These are phyloP conservation scores for Agrocybe chaxingu DNA, from an alignment of 768 basidiomycete species.

Conservation along the genomic window DNA sequence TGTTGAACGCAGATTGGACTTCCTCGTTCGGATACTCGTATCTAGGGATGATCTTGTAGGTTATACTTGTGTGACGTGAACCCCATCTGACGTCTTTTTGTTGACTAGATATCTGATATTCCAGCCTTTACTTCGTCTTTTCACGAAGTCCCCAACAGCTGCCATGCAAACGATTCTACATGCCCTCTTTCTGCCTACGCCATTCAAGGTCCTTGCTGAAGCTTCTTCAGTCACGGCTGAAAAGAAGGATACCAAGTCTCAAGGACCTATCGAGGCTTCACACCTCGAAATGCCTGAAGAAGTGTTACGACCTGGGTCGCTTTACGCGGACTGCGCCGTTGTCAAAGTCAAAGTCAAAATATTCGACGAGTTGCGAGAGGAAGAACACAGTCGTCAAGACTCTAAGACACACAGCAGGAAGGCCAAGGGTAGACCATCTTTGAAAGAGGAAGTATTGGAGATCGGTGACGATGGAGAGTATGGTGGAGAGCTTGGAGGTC, in stretches of 20 bases:
- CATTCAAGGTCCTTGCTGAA: constrained; percentile 55
- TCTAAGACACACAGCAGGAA: constrained; percentile 11
- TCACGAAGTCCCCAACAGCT: constrained; percentile 64
- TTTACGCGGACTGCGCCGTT: constrained; percentile 76
- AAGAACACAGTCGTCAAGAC: not conserved
- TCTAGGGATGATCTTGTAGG: constrained; percentile 49
- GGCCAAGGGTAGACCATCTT: constrained; percentile 21
- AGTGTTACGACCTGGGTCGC: constrained; percentile 71
- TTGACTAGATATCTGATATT: constrained; percentile 57
- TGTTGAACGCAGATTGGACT: constrained; percentile 48
- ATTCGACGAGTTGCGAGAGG: constrained; percentile 14
- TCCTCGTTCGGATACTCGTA: constrained; percentile 32
- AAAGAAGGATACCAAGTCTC: constrained; percentile 1
- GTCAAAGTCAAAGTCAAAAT: constrained; percentile 40
- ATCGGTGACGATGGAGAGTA: constrained; percentile 65
- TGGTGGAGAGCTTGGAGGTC: constrained; percentile 65
- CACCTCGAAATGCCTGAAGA: constrained; percentile 42
- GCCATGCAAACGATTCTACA: constrained; percentile 80
- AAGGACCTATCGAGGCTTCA: constrained; percentile 14
- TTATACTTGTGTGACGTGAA: constrained; percentile 14
- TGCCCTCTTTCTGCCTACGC: constrained; percentile 77
- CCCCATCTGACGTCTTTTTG: constrained; percentile 11
- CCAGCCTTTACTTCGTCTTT: constrained; percentile 63
- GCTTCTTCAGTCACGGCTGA: constrained; percentile 11
- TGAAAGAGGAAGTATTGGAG: constrained; percentile 29